Base-by-base conservation (phyloP, 2,329 filamentous ascomycete genomes). In the Scolecobasidium constrictum region DNA sequence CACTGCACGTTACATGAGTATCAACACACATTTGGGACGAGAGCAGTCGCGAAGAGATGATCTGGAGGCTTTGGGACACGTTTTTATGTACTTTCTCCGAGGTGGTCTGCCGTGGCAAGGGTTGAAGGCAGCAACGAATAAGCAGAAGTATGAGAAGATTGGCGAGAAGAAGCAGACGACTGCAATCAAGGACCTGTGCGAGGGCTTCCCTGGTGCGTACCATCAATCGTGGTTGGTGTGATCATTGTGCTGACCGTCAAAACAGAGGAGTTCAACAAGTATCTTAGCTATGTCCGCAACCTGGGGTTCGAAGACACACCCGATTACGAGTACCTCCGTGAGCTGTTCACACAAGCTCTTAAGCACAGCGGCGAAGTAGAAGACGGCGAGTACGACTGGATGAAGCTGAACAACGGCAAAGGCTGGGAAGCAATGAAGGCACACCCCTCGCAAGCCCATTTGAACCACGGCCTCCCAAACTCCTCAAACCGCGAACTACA, bases 131-230 rank as follows among this genome's bases (percentile, higher is more conserved):
- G 77, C 77, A 13, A 81, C 77, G 44, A 81, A 81, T 66, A 81
- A 98, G 77, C 92, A 98, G 62, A 98, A 98, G 69, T 98, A 98
- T 62, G 92, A 98, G 69, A 96, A 96, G 75, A 98, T 98, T 65
- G 92, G 92, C 36, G 90, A 98, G 73, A 96, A 98, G 82, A 98
- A 98, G 72, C 92, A 96, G 69, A 95, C 90, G 0, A 96, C 92
- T 17, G 77, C 78, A 4, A 93, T 98, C 68, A 94, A 95, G 69
- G 92, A 98, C 56, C 77, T 98, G 13, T 96, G 90, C 61, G 88
- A 95, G 54, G 83, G 86, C 40, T 96, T 94, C 66, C 90, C 92
- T 51, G 76, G 76, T 79, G 69, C 33, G 66, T 33, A 40, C 21
- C 22, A 42, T 61, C 65, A 60, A 64, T 49, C 42, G 44, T 43